A percentile compares a stretch with the other conserved stretches of the same genome.
These are phyloP conservation scores for Lablab purpureus DNA, from an alignment of 306 rosid genomes.

Conservation along the genomic window DNA sequence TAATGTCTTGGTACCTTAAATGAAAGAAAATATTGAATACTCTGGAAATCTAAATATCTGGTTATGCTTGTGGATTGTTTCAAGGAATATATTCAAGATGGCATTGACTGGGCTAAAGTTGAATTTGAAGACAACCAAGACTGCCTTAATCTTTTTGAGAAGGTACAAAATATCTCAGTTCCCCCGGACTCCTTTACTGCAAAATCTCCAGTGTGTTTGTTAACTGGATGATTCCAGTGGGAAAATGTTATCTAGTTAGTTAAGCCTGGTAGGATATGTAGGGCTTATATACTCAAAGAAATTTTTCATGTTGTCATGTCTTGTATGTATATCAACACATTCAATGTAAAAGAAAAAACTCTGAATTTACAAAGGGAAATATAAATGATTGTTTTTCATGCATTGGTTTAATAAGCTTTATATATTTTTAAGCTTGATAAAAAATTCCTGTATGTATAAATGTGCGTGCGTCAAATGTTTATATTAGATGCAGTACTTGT, in stretches of 20 bases:
- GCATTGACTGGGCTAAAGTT: constrained; percentile 95
- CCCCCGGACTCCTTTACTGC: neutral
- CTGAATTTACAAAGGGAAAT: constrained; percentile 16
- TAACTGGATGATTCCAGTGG: constrained; percentile 22
- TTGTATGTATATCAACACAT: constrained; percentile 18
- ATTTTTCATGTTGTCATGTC: constrained; percentile 26
- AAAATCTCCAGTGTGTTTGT: constrained; percentile 18
- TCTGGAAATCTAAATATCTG: constrained; percentile 15
- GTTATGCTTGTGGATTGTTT: constrained; percentile 30
- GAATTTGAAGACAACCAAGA: constrained; percentile 96
- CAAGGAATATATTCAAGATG: constrained; percentile 92
- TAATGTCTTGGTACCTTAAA: neutral
- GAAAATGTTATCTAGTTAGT: neutral
- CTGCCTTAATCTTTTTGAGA: constrained; percentile 89
- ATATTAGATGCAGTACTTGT: neutral
- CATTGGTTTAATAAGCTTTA: neutral
- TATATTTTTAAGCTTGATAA: neutral
- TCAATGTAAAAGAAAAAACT: constrained; percentile 8
- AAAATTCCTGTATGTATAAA: constrained; percentile 19
- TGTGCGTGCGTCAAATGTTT: neutral
- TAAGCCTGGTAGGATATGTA: neutral
- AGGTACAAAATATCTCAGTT: constrained; percentile 55
- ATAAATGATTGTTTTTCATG: neutral
- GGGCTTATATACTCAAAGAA: constrained; percentile 1
- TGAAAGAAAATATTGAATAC: constrained; percentile 9